Evolutionary conservation across 495 filamentous ascomycete species (phyloP), one percentile per base, ranked within the genome.

Genomic region (Sphaerosporella brunnea): DNA sequence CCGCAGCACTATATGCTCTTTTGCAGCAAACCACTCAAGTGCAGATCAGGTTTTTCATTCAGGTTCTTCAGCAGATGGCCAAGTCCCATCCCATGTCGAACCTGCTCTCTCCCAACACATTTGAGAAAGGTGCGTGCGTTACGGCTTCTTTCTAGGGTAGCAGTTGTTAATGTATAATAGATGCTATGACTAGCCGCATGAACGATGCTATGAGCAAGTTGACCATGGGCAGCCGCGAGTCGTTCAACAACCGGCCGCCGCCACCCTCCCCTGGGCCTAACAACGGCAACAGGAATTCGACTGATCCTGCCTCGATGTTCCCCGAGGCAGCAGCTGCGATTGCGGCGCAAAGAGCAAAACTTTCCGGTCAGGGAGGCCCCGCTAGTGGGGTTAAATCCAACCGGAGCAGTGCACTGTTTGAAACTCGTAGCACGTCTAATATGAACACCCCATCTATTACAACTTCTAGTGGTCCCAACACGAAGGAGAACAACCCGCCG

Each of bases 11-110:
- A 36, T 96, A 97, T 66, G 88, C 90, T 25, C 68, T 97, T 50
- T 69, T 97, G 37, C 92, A 96, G 71, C 90, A 97, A 66, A 95
- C 90, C 4, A 96, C 90, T 3, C 92, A 97, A 65, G 88, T 97
- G 45, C 90, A 97, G 67, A 94, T 95, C 52, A 80, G 92, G 40
- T 97, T 97, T 70, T 97, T 97, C 68, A 96, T 95, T 55, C 86
- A 93, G 65, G 90, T 96, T 25, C 67, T 97, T 56, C 84, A 96
- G 69, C 88, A 96, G 63, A 97, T 97, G 92, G 81, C 86, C 25
- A 92, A 93, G 68, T 84, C 77, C 54, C 90, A 96, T 64, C 90
- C 90, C 20, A 93, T 96, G 82, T 93, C 92, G 35, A 85, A 87
- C 38, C 78, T 97, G 24, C 69, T 97, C 28, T 96, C 90, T 18